A percentile compares a stretch with the other conserved stretches of the same genome.
These are phyloP conservation scores for Exobasidium rhododendri DNA, from an alignment of 1,284 basidiomycete species.

Conservation along the genomic window DNA sequence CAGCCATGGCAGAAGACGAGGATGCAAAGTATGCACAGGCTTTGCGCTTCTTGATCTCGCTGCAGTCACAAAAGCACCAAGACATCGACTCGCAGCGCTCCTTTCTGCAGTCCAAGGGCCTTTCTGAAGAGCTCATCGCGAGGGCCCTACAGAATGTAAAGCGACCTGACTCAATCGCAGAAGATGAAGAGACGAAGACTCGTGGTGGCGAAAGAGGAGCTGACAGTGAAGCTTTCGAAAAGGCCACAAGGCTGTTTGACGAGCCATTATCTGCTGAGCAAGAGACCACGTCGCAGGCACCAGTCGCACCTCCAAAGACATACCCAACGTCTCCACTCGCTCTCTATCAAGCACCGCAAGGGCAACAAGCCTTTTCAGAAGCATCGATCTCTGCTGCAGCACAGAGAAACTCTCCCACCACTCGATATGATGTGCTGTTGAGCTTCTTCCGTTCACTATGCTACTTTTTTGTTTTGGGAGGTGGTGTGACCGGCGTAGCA, in stretches of 20 bases:
- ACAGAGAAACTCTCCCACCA: conserved; percentile 25
- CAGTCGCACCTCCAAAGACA: conserved; percentile 15
- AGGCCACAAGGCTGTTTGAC: conserved; percentile 37
- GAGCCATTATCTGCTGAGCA: conserved; percentile 24
- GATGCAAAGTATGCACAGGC: conserved; percentile 40
- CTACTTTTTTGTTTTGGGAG: conserved; percentile 44
- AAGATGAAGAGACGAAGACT: background rate
- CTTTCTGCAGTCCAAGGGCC: conserved; percentile 45
- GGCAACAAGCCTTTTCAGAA: background rate
- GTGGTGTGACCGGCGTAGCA: conserved; percentile 34
- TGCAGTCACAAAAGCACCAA: conserved; percentile 15
- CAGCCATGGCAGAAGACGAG: too few species aligned
- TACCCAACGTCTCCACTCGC: conserved; percentile 48
- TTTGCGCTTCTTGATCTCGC: conserved; percentile 47
- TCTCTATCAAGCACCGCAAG: conserved; percentile 32
- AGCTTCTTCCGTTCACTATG: conserved; percentile 43
- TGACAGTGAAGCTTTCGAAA: conserved; percentile 21
- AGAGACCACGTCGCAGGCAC: background rate
- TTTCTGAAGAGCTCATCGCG: conserved; percentile 39
- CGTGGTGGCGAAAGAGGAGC: background rate
- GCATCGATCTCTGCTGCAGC: background rate
- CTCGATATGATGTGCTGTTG: conserved; percentile 47
- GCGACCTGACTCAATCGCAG: conserved; percentile 27
- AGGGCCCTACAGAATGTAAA: conserved; percentile 36
- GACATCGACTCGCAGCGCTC: conserved; percentile 23